A percentile compares a stretch with the other conserved stretches of the same genome.
phyloP scores from a whole-genome alignment of 805 yeast genomes.

The Maudiozyma barnettii region DNA sequence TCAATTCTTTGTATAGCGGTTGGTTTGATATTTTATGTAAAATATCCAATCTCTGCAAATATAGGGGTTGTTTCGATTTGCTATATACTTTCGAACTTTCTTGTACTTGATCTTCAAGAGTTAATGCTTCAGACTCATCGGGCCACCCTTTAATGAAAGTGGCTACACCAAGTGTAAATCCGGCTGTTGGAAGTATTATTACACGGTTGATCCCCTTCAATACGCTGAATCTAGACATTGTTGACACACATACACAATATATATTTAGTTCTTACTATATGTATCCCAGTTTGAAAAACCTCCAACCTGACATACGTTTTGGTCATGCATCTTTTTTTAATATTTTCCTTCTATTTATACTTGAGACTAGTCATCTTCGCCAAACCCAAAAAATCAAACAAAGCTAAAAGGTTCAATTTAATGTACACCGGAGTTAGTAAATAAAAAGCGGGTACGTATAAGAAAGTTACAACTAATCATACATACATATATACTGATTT shows the following conservation, averaged over 20 bases:
- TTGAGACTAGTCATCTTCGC: too few species aligned
- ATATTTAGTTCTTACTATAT: neutral
- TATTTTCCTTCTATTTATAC: too few species aligned
- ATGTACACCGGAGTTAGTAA: too few species aligned
- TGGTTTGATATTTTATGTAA: constrained; percentile 17
- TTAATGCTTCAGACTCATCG: constrained; percentile 13
- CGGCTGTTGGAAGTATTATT: constrained; percentile 22
- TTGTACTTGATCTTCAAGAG: constrained; percentile 9
- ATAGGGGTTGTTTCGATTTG: constrained; percentile 5
- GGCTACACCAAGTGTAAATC: constrained; percentile 23
- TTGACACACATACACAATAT: neutral
- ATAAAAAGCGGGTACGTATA: too few species aligned
- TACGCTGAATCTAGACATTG: neutral
- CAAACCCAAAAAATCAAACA: too few species aligned
- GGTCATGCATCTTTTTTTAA: too few species aligned
- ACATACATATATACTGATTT: too few species aligned
- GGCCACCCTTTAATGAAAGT: constrained; percentile 29
- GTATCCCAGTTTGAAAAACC: too few species aligned
- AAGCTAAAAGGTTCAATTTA: too few species aligned
- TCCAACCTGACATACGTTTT: too few species aligned
- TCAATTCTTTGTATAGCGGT: constrained; percentile 16
- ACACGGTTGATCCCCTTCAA: constrained; percentile 9
- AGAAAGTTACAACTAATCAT: too few species aligned
- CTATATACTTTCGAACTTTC: constrained; percentile 1
- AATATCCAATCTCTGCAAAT: constrained; percentile 20